Percentiles rank a stretch among this genome's conserved stretches.
Evolutionary conservation across 352 stramenopile genomes (phyloP).

Genomic region (Phytopythium sindhum): DNA sequence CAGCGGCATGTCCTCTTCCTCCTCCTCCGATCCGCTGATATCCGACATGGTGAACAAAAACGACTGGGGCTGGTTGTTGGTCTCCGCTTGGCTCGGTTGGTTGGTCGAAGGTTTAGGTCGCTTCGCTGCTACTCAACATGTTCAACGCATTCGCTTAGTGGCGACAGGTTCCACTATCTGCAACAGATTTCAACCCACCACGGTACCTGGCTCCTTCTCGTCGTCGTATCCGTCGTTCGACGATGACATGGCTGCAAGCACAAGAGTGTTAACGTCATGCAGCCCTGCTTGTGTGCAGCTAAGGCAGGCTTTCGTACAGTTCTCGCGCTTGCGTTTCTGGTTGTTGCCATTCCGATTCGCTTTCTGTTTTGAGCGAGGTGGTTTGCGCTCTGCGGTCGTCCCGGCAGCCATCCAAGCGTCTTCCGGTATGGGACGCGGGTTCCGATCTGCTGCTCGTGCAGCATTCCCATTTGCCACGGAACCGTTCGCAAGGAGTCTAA

Average conservation of each 20-base stretch:
- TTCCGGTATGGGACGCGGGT: background rate
- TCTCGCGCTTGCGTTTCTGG: slow-evolving; percentile 5
- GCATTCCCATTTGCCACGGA: background rate
- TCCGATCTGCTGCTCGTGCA: background rate
- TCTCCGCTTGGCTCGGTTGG: background rate
- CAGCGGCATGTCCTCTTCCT: slow-evolving; percentile 18
- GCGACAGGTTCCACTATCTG: background rate
- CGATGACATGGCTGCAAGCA: background rate
- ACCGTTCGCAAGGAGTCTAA: background rate
- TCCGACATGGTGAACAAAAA: slow-evolving; percentile 32
- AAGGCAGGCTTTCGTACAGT: background rate
- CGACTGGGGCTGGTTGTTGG: background rate
- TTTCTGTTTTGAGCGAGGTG: background rate
- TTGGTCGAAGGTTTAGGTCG: background rate
- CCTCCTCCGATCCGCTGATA: slow-evolving; percentile 32
- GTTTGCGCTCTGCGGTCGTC: background rate
- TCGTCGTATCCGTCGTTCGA: slow-evolving; percentile 4
- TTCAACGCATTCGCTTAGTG: background rate
- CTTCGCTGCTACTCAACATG: background rate
- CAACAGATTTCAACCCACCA: background rate
- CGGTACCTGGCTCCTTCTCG: background rate
- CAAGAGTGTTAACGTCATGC: background rate
- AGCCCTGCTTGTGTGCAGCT: background rate
- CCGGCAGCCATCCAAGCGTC: slow-evolving; percentile 8
- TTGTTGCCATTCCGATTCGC: background rate